These are phyloP conservation scores for Sisymbrium irio DNA, from an alignment of 345 rosid genomes.

Conservation along the genomic window DNA sequence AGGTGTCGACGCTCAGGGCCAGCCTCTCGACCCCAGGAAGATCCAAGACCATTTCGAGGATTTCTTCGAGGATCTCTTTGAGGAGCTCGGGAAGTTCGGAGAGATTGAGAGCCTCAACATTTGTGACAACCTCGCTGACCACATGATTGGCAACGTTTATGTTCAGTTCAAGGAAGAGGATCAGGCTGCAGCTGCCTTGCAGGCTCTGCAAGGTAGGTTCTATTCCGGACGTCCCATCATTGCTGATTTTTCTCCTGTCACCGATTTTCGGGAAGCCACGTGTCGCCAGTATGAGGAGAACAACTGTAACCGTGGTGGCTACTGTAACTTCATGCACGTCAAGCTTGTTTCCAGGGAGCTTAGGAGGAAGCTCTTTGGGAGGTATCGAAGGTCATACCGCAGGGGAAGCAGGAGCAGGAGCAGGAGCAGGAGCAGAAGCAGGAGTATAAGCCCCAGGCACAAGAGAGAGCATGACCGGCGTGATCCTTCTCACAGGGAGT, in stretches of 20 bases:
- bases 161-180: slow-evolving; percentile 91
- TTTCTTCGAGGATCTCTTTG: slow-evolving; percentile 83
- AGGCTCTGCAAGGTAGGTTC: slow-evolving; percentile 73
- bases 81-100: slow-evolving; percentile 86
- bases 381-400: slow-evolving; percentile 46
- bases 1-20: slow-evolving; percentile 70
- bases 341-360: slow-evolving; percentile 80
- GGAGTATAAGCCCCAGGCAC: slow-evolving; percentile 51
- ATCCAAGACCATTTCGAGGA: slow-evolving; percentile 85
- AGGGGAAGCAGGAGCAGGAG: slow-evolving; percentile 48
- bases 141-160: slow-evolving; percentile 89
- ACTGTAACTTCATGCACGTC: slow-evolving; percentile 91
- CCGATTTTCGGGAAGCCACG: slow-evolving; percentile 87
- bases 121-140: slow-evolving; percentile 90
- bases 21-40: slow-evolving; percentile 70
- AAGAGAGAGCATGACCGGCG: slow-evolving; percentile 53
- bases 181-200: slow-evolving; percentile 79
- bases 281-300: slow-evolving; percentile 87
- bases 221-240: slow-evolving; percentile 91
- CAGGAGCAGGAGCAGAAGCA: slow-evolving; percentile 74
- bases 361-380: slow-evolving; percentile 71
- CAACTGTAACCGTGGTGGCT: slow-evolving; percentile 84
- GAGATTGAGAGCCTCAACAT: slow-evolving; percentile 83
- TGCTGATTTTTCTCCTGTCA: slow-evolving; percentile 91
- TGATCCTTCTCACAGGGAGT: slow-evolving; percentile 46